Evolutionary conservation across 768 basidiomycete species (phyloP), one percentile per base, ranked within the genome.

Genomic region (Scleroderma citrinum): DNA sequence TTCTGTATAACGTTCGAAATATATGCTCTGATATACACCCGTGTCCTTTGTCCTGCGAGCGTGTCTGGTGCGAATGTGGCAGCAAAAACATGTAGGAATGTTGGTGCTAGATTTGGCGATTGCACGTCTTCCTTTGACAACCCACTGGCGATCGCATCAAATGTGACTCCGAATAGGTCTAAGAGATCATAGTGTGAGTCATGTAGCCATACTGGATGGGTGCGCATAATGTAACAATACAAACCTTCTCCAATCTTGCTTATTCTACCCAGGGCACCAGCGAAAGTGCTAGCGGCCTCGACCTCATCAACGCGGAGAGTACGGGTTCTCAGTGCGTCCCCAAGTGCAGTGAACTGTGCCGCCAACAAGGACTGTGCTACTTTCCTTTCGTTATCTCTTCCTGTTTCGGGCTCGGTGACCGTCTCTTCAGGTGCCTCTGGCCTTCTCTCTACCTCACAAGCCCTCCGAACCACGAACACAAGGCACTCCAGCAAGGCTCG

Each of bases 401-500:
- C 4, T 4, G 26, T 29, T 29, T 8, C 8, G 5, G 26, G 4
- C 8, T 29, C 26, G 26, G 8, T 29, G 26, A 29, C 26, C 4
- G 26, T 4, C 26, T 29, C 5, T 29, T 29, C 26, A 8, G 26
- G 26, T 29, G 26, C 26, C 4, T 8, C 26, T 8, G 26, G 5
- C 26, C 8, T 29, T 29, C 8, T 29, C 26, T 29, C 26, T 4
- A 29, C 26, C 26, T 29, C 26, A 29, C 24, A 34, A 32, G 24
- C 17, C 38, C 79, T 67, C 35, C 70, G 74, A 36, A 78, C 55
- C 19, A 88, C 66, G 58, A 85, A 85, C 1, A 79, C 66, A 12
- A 80, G 60, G 56, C 82, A 88, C 64, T 96, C 93, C 7, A 88
- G 64, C 3, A 89, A 76, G 0, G 78, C 73, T 16, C 86, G 67